These are phyloP conservation scores for Auriculariales sp. DNA, from an alignment of 768 basidiomycete genomes.

Conservation along the genomic window DNA sequence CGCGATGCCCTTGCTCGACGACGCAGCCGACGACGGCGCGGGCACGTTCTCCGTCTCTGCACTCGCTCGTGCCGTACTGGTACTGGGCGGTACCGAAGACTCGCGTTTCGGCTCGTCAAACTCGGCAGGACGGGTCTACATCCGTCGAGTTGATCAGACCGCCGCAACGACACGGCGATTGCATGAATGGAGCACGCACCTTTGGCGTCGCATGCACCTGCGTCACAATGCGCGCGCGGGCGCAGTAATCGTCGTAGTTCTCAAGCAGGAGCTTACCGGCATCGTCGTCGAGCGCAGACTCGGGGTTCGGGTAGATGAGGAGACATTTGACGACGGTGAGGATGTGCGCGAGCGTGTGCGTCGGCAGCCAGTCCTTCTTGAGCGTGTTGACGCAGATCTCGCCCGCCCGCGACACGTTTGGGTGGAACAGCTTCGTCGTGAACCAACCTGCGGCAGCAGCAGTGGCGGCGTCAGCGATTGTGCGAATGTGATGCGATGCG, in stretches of 20 bases:
- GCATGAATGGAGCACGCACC: conserved; percentile 12
- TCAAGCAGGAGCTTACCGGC: conserved; percentile 85
- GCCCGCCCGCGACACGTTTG: conserved; percentile 78
- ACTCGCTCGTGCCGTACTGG: conserved; percentile 12
- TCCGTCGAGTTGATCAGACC: not conserved
- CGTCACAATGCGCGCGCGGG: conserved; percentile 77
- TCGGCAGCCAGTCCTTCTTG: conserved; percentile 93
- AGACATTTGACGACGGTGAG: conserved; percentile 89
- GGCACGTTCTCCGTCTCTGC: not conserved
- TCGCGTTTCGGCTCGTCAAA: conserved; percentile 49
- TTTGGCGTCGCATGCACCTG: conserved; percentile 82
- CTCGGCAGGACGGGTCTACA: conserved; percentile 39
- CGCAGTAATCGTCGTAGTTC: conserved; percentile 78
- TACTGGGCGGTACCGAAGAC: too few relatives aligned
- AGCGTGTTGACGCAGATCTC: conserved; percentile 96
- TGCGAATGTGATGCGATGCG: not conserved
- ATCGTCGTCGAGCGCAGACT: conserved; percentile 91
- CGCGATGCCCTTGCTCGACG: conserved; percentile 18
- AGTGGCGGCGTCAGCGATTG: not conserved
- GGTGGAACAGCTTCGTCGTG: conserved; percentile 91
- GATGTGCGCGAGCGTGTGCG: conserved; percentile 83
- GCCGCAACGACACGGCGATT: not conserved
- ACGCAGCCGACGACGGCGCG: too few relatives aligned
- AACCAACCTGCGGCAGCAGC: conserved; percentile 81
- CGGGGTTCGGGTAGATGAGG: conserved; percentile 92